Percentiles rank a stretch among this genome's conserved stretches.
phyloP scores from a whole-genome alignment of 2,329 filamentous ascomycete species.

The Colletotrichum sp. region DNA sequence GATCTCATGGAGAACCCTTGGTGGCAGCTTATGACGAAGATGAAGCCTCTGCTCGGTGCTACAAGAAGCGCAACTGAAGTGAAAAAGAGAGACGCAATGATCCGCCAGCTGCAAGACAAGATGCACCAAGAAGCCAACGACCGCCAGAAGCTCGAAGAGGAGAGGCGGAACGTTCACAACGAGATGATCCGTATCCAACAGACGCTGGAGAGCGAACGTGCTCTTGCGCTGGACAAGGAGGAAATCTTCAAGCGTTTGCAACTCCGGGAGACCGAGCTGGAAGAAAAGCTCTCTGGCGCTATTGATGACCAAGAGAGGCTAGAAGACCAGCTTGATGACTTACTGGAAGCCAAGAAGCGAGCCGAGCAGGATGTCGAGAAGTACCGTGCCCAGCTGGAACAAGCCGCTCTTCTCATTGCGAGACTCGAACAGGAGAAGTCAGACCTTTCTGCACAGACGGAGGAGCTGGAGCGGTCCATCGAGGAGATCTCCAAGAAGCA shows the following conservation, averaged over 20 bases:
- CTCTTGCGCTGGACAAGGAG: slow-evolving; percentile 96
- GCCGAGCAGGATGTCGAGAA: slow-evolving; percentile 85
- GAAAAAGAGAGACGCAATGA: slow-evolving; percentile 93
- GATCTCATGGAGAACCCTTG: slow-evolving; percentile 91
- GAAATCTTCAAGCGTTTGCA: slow-evolving; percentile 99
- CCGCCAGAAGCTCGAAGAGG: slow-evolving; percentile 85
- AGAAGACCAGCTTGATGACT: slow-evolving; percentile 89
- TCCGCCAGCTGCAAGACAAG: slow-evolving; percentile 83
- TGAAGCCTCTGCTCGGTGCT: slow-evolving; percentile 92
- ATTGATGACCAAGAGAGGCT: slow-evolving; percentile 93
- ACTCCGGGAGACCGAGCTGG: slow-evolving; percentile 86
- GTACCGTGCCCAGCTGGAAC: slow-evolving; percentile 83
- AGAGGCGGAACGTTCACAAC: slow-evolving; percentile 82
- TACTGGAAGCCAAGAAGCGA: slow-evolving; percentile 87
- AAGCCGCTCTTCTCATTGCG: slow-evolving; percentile 86
- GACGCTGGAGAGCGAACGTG: slow-evolving; percentile 91
- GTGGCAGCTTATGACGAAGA: slow-evolving; percentile 95
- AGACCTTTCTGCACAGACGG: slow-evolving; percentile 70
- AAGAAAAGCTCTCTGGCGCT: slow-evolving; percentile 89
- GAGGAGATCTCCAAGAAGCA: slow-evolving; percentile 73
- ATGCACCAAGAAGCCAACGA: slow-evolving; percentile 78
- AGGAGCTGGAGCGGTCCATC: slow-evolving; percentile 74
- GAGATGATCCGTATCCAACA: slow-evolving; percentile 92
- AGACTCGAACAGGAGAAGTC: slow-evolving; percentile 88
- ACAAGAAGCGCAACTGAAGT: slow-evolving; percentile 93